Percentiles rank a stretch among this genome's conserved stretches.
phyloP scores from a whole-genome alignment of 2,329 filamentous ascomycete species.

The Epichloe glyceriae region DNA sequence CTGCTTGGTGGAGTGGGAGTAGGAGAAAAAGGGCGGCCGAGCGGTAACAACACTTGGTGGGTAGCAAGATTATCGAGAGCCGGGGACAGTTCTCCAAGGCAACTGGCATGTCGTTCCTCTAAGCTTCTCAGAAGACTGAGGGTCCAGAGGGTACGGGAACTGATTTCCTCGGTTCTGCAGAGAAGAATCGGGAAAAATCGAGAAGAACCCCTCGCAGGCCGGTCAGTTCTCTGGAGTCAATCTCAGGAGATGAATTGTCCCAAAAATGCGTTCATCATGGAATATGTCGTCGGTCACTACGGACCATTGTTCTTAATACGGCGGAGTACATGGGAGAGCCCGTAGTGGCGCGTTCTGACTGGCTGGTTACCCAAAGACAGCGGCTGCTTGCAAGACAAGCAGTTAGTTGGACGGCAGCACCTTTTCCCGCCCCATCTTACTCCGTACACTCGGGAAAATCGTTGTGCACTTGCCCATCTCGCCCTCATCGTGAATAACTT shows the following conservation, averaged over 20 bases:
- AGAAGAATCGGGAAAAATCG: no score
- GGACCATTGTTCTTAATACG: no score
- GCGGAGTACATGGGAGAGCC: background rate
- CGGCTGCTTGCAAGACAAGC: background rate
- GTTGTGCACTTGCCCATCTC: background rate
- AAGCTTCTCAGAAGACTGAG: no score
- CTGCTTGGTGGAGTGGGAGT: no score
- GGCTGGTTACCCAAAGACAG: background rate
- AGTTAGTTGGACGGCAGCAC: background rate
- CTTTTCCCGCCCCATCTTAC: conserved; percentile 7
- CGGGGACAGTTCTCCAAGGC: no score
- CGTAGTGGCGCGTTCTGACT: background rate
- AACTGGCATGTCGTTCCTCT: background rate
- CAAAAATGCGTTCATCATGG: no score
- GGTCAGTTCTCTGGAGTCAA: no score
- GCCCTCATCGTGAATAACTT: conserved; percentile 8
- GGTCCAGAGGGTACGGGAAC: no score
- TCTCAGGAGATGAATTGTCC: no score
- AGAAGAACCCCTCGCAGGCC: no score
- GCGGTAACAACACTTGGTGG: background rate
- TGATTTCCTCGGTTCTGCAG: no score
- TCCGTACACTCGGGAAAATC: conserved; percentile 11
- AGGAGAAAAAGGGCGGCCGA: background rate
- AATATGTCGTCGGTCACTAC: no score
- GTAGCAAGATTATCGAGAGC: background rate